These are phyloP conservation scores for Letharia lupina DNA, from an alignment of 495 filamentous ascomycete genomes.

Conservation along the genomic window DNA sequence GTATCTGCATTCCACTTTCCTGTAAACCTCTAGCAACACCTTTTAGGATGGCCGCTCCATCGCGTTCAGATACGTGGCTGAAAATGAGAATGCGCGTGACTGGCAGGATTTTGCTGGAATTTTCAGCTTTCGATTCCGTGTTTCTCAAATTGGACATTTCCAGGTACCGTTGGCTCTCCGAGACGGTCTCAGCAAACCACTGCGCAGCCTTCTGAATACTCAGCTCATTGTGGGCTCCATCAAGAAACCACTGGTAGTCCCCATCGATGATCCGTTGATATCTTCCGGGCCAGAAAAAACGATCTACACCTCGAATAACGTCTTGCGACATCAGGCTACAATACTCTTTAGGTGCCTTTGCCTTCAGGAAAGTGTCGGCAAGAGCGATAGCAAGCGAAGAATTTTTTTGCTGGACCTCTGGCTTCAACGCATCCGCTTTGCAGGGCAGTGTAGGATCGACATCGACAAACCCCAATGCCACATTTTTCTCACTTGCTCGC, in stretches of 20 bases:
- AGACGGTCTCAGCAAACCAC: constrained; percentile 34
- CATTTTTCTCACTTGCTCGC: constrained; percentile 55
- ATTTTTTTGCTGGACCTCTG: constrained; percentile 35
- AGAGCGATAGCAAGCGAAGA: constrained; percentile 35
- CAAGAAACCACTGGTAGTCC: constrained; percentile 36
- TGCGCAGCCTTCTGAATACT: constrained; percentile 35
- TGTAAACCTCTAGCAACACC: constrained; percentile 28
- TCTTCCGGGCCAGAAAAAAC: constrained; percentile 37
- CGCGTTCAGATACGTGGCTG: constrained; percentile 36
- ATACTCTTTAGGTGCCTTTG: constrained; percentile 19
- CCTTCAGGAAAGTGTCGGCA: constrained; percentile 23
- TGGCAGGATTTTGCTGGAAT: neutral
- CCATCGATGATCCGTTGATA: constrained; percentile 35
- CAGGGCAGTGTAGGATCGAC: constrained; percentile 39
- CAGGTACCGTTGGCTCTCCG: constrained; percentile 22
- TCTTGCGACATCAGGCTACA: constrained; percentile 23
- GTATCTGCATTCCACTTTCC: constrained; percentile 22
- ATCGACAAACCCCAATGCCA: constrained; percentile 46
- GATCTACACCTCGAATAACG: constrained; percentile 31
- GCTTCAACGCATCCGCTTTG: constrained; percentile 25
- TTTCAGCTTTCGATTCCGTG: constrained; percentile 9
- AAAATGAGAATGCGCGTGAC: constrained; percentile 32
- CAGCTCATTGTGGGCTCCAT: constrained; percentile 43
- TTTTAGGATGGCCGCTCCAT: constrained; percentile 30
- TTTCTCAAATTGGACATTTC: neutral